phyloP scores from a whole-genome alignment of 2,329 filamentous ascomycete species.

The Aureobasidium sp. region DNA sequence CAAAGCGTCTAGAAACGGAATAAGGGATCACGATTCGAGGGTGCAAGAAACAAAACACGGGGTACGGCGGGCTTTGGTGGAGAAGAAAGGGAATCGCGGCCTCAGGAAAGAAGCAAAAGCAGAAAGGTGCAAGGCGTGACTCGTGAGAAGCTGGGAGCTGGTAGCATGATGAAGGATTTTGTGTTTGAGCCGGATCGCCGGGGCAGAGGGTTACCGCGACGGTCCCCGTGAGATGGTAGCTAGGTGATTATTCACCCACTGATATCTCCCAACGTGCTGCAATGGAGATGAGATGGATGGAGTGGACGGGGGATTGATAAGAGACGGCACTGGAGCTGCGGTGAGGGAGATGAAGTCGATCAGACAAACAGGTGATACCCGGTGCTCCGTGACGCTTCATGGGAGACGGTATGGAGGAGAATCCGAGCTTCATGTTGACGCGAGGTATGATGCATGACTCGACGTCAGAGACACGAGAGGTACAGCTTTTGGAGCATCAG shows the following conservation, averaged over 20 bases:
- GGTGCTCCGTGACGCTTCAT: neutral
- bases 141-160: neutral
- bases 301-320: neutral
- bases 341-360: neutral
- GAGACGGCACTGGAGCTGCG: neutral
- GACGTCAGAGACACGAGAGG: constrained; percentile 10
- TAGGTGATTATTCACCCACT: neutral
- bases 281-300: constrained; percentile 1
- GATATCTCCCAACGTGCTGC: neutral
- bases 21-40: neutral
- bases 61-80: neutral
- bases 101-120: neutral
- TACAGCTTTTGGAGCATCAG: neutral
- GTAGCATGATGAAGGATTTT: neutral
- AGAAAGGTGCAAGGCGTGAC: neutral
- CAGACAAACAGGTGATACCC: constrained; percentile 4
- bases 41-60: neutral
- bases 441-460: constrained; percentile 11
- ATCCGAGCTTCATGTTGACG: neutral
- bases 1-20: neutral
- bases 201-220: neutral
- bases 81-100: neutral
- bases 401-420: neutral
- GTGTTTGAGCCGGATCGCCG: neutral
- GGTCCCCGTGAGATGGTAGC: neutral